Evolutionary conservation across 2,329 filamentous ascomycete species (phyloP).

Genomic region (Blastomyces emzantsi): DNA sequence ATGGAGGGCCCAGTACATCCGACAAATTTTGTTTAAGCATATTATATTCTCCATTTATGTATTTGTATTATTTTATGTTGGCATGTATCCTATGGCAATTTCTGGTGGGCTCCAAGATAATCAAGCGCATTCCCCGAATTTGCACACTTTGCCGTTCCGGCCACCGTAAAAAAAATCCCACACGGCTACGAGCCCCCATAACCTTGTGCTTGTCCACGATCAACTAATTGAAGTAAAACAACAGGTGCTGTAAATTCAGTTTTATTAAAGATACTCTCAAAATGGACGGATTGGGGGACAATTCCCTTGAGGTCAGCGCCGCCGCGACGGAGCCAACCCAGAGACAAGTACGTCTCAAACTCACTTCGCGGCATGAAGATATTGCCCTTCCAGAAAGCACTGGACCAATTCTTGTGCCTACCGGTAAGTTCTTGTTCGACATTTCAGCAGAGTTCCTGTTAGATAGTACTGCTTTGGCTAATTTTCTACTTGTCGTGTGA

Average conservation of each 20-base stretch:
- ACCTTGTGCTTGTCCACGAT: not conserved
- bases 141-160: slow-evolving; percentile 34
- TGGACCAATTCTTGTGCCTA: slow-evolving; percentile 50
- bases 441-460: slow-evolving; percentile 4
- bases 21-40: not conserved
- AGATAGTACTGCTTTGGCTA: slow-evolving; percentile 12
- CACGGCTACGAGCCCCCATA: slow-evolving; percentile 14
- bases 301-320: slow-evolving; percentile 10
- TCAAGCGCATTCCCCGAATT: not conserved
- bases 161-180: slow-evolving; percentile 34
- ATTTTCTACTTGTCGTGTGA: slow-evolving; percentile 7
- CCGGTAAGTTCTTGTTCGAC: slow-evolving; percentile 34
- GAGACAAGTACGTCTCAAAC: slow-evolving; percentile 46
- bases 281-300: slow-evolving; percentile 19
- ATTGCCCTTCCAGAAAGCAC: slow-evolving; percentile 46
- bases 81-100: too few species aligned
- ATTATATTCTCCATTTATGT: slow-evolving; percentile 8
- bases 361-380: slow-evolving; percentile 45
- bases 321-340: slow-evolving; percentile 21
- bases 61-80: not conserved
- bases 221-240: not conserved
- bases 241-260: not conserved
- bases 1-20: not conserved
- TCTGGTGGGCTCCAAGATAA: not conserved
- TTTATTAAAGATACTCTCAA: not conserved